These are phyloP conservation scores for Darksidea phi DNA, from an alignment of 495 filamentous ascomycete genomes.

Conservation along the genomic window DNA sequence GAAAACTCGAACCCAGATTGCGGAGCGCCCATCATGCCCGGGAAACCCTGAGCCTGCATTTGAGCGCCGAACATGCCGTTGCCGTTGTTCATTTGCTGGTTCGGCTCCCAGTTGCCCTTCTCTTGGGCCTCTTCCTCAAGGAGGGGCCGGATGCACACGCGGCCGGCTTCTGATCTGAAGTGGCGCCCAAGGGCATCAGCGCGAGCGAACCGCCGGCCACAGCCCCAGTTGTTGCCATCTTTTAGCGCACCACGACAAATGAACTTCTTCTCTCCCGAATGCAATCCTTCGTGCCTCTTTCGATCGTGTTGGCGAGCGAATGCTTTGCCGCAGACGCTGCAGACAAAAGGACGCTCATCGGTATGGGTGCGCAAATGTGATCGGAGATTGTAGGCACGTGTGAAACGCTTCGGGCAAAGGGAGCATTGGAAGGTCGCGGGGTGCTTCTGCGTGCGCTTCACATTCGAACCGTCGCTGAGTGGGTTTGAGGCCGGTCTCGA, in stretches of 20 bases:
- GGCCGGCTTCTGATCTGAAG: slow-evolving; percentile 91
- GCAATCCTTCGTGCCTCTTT: slow-evolving; percentile 48
- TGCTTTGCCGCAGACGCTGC: slow-evolving; percentile 87
- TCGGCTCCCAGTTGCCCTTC: slow-evolving; percentile 35
- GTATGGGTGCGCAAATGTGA: slow-evolving; percentile 49
- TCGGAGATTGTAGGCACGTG: slow-evolving; percentile 51
- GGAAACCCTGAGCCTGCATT: slow-evolving; percentile 17
- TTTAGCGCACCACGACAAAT: slow-evolving; percentile 90
- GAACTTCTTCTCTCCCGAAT: slow-evolving; percentile 66
- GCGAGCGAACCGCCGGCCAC: slow-evolving; percentile 87
- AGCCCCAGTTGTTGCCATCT: slow-evolving; percentile 82
- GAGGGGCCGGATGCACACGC: slow-evolving; percentile 93
- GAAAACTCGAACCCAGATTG: slow-evolving; percentile 29
- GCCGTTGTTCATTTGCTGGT: slow-evolving; percentile 31
- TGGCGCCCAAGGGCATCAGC: slow-evolving; percentile 96
- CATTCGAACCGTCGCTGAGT: slow-evolving; percentile 44
- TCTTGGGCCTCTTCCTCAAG: slow-evolving; percentile 79
- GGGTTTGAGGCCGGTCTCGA: slow-evolving; percentile 67
- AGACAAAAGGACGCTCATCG: slow-evolving; percentile 50
- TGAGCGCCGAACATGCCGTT: slow-evolving; percentile 16
- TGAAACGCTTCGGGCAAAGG: slow-evolving; percentile 51
- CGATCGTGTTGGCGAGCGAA: slow-evolving; percentile 49
- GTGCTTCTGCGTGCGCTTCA: slow-evolving; percentile 87
- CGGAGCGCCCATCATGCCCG: slow-evolving; percentile 18
- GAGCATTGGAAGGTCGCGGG: slow-evolving; percentile 56